Conservation (phyloP, 164 flowering plant species). For the Kingdonia uniflora region DNA sequence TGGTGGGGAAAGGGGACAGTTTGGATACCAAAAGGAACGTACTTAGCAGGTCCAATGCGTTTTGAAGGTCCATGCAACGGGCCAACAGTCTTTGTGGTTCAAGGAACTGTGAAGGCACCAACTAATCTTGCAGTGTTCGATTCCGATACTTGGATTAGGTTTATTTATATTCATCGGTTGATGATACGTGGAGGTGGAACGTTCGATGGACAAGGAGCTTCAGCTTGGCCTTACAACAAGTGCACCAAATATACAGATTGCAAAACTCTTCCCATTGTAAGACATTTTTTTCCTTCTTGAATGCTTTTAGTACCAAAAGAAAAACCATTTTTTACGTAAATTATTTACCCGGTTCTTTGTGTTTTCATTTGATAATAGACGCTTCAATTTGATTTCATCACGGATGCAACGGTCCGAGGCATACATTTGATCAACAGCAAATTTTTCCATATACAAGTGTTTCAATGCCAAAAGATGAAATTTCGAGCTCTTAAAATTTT, state of each 20-base stretch:
- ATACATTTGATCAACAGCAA: constrained; percentile 25
- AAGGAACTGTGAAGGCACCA: background rate
- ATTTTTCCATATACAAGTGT: constrained; percentile 20
- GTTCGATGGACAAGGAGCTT: constrained; percentile 34
- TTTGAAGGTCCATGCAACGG: constrained; percentile 54
- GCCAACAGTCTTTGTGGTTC: constrained; percentile 6
- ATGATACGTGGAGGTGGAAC: constrained; percentile 30
- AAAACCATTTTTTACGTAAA: background rate
- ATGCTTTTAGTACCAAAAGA: background rate
- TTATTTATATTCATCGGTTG: constrained; percentile 19
- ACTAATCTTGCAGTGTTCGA: background rate
- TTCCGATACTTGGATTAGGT: constrained; percentile 25
- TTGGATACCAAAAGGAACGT: constrained; percentile 36
- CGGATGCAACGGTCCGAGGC: constrained; percentile 11
- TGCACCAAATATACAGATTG: constrained; percentile 4
- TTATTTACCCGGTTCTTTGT: background rate
- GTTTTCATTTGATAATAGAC: no score
- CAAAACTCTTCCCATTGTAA: constrained; percentile 21
- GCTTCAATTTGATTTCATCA: constrained; percentile 20
- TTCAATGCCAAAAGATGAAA: constrained; percentile 14
- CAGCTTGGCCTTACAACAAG: constrained; percentile 26
- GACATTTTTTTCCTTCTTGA: background rate
- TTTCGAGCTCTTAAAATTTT: constrained; percentile 8
- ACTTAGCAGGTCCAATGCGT: constrained; percentile 36
- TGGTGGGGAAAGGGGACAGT: constrained; percentile 20